phyloP scores from a whole-genome alignment of 768 basidiomycete genomes.

The Pisolithus tinctorius region DNA sequence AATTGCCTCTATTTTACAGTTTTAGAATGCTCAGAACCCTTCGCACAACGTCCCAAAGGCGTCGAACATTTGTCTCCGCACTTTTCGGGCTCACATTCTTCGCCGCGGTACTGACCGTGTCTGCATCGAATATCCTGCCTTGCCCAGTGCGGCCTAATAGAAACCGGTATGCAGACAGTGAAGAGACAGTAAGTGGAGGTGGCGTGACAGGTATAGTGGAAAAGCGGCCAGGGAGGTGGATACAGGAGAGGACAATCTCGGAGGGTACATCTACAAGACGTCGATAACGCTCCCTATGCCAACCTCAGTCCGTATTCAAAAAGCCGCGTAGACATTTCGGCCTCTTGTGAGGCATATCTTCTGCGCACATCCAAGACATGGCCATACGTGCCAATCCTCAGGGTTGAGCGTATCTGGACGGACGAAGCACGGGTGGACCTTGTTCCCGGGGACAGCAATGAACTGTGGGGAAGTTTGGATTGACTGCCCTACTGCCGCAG shows the following conservation, averaged over 20 bases:
- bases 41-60: slow-evolving; percentile 49
- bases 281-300: background rate
- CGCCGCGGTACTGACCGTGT: slow-evolving; percentile 72
- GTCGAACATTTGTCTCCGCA: slow-evolving; percentile 67
- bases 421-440: background rate
- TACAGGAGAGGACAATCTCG: slow-evolving; percentile 53
- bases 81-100: slow-evolving; percentile 79
- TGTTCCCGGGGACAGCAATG: background rate
- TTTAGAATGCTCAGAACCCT: slow-evolving; percentile 55
- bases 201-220: slow-evolving; percentile 38
- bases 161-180: slow-evolving; percentile 53
- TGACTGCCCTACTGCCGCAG: slow-evolving; percentile 13
- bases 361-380: background rate
- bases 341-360: background rate
- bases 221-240: slow-evolving; percentile 71
- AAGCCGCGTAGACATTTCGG: background rate
- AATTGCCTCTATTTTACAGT: background rate
- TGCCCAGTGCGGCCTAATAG: slow-evolving; percentile 67
- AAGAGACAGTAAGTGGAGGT: slow-evolving; percentile 22
- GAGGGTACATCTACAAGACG: slow-evolving; percentile 9
- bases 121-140: slow-evolving; percentile 70
- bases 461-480: slow-evolving; percentile 7
- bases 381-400: background rate
- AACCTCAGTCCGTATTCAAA: background rate
- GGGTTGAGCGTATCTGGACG: no score